Evolutionary conservation across 2,329 filamentous ascomycete genomes (phyloP), one percentile per base, ranked within the genome.

Genomic region (Nothophoma quercina): DNA sequence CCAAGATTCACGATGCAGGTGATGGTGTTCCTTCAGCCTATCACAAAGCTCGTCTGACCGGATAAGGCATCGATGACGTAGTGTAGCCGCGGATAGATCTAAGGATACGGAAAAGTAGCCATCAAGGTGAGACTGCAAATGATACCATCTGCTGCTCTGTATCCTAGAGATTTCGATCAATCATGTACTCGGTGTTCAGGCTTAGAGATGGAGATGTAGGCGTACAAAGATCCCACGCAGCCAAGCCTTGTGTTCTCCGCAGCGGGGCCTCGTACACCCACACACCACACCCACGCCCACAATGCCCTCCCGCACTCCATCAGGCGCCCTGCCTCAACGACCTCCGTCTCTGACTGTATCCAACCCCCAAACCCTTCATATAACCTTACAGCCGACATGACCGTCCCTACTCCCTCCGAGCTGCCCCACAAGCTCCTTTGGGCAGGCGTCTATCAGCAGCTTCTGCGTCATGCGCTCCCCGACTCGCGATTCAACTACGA

Each of bases 401-500:
- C 56, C 7, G 41, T 34, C n/a, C 47, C 60, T 8, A 18, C 46
- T 13, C 51, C 60, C 13, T 18, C 53, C 54, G 50, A 57, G 4
- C 45, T 55, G 42, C 51, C 53, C 35, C 57, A 56, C 7, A 64
- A 58, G 29, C 29, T 59, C 21, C 60, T 73, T 30, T 68, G 69
- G 63, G 50, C 58, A 1, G 55, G 45, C 38, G 65, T 78, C 33
- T 76, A 75, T 68, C 57, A 60, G 9, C 59, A 71, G 26, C 70
- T 79, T 19, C 59, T 71, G 39, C 60, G 70, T 40, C 65, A 78
- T 41, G 77, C 76, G 8, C 40, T 72, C 5, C 77, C 77, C 6
- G 78, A 80, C 57, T 77, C 77, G 23, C 74, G 78, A 39, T 76
- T 75, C 63, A 65, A 78, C 60, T 71, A 63, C 58, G 76, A 79